Evolutionary conservation across 306 rosid species (phyloP).

Genomic region (Purshia tridentata): DNA sequence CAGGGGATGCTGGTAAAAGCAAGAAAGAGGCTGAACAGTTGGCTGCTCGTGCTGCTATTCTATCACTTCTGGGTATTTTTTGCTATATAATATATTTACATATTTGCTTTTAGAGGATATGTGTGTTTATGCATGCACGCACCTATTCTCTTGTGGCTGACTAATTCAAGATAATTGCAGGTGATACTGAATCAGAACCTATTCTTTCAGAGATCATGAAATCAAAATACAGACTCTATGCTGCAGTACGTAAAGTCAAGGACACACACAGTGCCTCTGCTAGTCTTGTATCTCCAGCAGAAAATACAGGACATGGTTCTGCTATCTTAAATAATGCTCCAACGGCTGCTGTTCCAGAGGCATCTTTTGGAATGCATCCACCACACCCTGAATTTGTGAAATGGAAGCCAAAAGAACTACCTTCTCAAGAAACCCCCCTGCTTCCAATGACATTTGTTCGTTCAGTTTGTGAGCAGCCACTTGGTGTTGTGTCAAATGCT

Average conservation of each 20-base stretch:
- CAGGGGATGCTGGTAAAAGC: conserved; percentile 33
- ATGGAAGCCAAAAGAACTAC: conserved; percentile 15
- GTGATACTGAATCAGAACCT: conserved; percentile 27
- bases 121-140: not conserved
- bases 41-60: conserved; percentile 51
- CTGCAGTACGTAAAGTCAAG: conserved; percentile 23
- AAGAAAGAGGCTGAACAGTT: conserved; percentile 67
- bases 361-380: conserved; percentile 10
- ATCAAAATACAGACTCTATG: conserved; percentile 38
- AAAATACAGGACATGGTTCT: conserved; percentile 13
- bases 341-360: conserved; percentile 16
- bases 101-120: not conserved
- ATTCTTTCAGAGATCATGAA: conserved; percentile 37
- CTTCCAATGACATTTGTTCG: conserved; percentile 31
- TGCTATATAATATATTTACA: conserved; percentile 1
- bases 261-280: not conserved
- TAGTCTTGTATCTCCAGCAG: not conserved
- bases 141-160: conserved; percentile 2
- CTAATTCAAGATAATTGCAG: conserved; percentile 30
- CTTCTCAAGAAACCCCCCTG: conserved; percentile 2
- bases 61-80: conserved; percentile 49
- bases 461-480: conserved; percentile 21
- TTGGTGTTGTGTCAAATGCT: conserved; percentile 1
- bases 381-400: conserved; percentile 24
- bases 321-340: not conserved